A percentile compares a stretch with the other conserved stretches of the same genome.
Evolutionary conservation across 345 rosid genomes (phyloP).

Genomic region (Acer yangbiense): DNA sequence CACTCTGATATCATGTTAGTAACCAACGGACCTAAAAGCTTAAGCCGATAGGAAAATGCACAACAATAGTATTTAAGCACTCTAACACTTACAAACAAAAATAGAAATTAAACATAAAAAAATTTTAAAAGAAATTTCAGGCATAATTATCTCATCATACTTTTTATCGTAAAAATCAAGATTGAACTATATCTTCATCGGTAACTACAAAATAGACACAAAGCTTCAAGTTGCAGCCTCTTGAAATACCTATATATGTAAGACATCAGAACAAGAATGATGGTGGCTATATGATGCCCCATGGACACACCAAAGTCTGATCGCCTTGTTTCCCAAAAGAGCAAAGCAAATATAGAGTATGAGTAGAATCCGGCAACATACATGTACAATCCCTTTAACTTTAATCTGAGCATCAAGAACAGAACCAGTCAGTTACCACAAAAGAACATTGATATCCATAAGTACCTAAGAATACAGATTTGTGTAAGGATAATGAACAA

Average conservation of each 20-base stretch:
- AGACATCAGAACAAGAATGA: constrained; percentile 60
- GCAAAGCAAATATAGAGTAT: constrained; percentile 73
- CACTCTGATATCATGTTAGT: no score
- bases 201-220: background rate
- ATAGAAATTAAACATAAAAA: background rate
- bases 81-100: background rate
- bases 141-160: background rate
- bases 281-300: constrained; percentile 69
- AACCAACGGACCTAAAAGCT: no score
- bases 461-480: background rate
- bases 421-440: constrained; percentile 18
- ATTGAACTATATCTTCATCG: background rate
- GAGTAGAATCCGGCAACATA: constrained; percentile 79
- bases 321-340: constrained; percentile 88
- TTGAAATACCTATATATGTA: constrained; percentile 60
- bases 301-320: constrained; percentile 70
- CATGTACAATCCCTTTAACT: constrained; percentile 72
- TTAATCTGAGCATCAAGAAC: constrained; percentile 44
- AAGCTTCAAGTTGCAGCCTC: background rate
- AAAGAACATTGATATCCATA: background rate
- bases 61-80: no score
- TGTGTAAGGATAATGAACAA: constrained; percentile 2
- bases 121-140: background rate
- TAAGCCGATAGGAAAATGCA: no score
- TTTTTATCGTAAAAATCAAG: background rate